Percentiles rank a stretch among this genome's conserved stretches.
These are phyloP conservation scores for Phialophora tarda DNA, from an alignment of 2,329 filamentous ascomycete species.

Conservation along the genomic window DNA sequence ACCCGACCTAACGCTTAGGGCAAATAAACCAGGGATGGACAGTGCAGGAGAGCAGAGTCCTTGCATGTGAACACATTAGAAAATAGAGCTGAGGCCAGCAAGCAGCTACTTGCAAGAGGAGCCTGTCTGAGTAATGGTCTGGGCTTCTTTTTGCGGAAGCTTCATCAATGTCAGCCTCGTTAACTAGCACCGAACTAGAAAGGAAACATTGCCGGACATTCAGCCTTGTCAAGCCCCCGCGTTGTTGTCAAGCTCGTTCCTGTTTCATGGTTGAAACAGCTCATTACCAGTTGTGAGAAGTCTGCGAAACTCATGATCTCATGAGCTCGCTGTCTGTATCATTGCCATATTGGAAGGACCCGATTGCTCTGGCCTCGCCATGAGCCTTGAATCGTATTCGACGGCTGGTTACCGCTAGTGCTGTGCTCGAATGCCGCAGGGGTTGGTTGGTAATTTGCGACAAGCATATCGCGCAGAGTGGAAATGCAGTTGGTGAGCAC, in stretches of 20 bases:
- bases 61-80: background rate
- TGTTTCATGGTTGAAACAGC: background rate
- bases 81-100: background rate
- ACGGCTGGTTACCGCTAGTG: background rate
- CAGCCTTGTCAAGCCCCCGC: constrained; percentile 15
- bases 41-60: background rate
- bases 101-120: background rate
- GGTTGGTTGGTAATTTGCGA: background rate
- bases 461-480: background rate
- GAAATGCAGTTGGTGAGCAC: constrained; percentile 24
- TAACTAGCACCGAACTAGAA: too few relatives aligned
- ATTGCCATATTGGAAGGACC: background rate
- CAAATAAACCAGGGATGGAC: background rate
- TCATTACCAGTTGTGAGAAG: background rate
- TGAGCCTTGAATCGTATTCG: background rate
- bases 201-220: constrained; percentile 7
- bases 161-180: background rate
- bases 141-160: too few relatives aligned
- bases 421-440: background rate
- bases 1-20: background rate
- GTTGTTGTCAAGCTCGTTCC: background rate
- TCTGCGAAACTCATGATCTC: background rate
- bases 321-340: background rate
- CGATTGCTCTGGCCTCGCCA: background rate
- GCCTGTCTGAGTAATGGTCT: background rate